Evolutionary conservation across 768 basidiomycete species (phyloP).

Genomic region (Podaxis sp.): DNA sequence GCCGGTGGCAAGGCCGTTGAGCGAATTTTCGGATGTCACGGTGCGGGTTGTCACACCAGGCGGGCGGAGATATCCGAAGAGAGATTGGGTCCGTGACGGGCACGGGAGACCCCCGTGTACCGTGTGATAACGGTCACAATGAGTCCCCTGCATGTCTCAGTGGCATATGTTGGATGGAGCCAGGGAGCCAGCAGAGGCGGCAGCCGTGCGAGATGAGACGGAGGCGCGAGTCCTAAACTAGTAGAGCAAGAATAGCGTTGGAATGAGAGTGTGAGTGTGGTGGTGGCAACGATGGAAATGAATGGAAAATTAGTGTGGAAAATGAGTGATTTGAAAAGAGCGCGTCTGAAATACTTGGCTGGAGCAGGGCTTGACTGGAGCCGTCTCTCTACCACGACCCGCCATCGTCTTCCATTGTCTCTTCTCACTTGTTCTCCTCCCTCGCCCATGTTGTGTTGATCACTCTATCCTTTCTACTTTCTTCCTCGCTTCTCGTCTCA

Average conservation of each 20-base stretch:
- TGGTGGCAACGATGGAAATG: not conserved
- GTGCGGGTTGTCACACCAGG: constrained; percentile 7
- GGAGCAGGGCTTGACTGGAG: not conserved
- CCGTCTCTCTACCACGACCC: constrained; percentile 2
- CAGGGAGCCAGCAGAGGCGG: not conserved
- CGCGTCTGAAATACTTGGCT: not conserved
- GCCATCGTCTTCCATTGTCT: not conserved
- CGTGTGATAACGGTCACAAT: constrained; percentile 18
- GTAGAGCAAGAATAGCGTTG: not conserved
- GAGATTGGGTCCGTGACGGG: constrained; percentile 9
- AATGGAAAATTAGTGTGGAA: not conserved
- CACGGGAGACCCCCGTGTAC: constrained; percentile 20
- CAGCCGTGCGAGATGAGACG: not conserved
- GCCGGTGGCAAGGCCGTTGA: not conserved
- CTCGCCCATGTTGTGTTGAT: constrained; percentile 31
- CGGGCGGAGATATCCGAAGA: constrained; percentile 13
- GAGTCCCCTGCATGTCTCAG: constrained; percentile 3
- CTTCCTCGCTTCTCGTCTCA: constrained; percentile 22
- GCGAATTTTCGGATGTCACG: not conserved
- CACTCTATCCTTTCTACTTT: constrained; percentile 19
- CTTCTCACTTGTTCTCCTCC: constrained; percentile 23
- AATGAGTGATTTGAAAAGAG: not conserved
- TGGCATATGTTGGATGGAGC: not conserved
- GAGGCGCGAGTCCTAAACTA: not conserved
- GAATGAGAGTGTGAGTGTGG: not conserved